Evolutionary conservation across 2,329 filamentous ascomycete genomes (phyloP).

Genomic region (Lachnellula arida): DNA sequence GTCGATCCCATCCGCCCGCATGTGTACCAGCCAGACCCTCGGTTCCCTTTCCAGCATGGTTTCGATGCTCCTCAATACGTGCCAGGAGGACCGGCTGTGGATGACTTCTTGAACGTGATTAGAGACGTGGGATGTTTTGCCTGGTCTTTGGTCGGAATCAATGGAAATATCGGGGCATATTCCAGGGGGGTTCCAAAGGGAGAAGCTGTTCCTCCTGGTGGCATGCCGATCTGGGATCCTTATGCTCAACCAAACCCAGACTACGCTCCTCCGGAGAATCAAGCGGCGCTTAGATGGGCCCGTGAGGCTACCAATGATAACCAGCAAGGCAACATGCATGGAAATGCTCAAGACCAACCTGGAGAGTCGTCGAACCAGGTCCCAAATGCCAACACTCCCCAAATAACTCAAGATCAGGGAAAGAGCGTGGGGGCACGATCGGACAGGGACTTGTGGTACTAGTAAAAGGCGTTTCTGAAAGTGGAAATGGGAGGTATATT

Average conservation of each 20-base stretch:
- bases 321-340: neutral
- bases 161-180: slow-evolving; percentile 65
- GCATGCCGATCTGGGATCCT: slow-evolving; percentile 57
- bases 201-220: slow-evolving; percentile 58
- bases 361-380: neutral
- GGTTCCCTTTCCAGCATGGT: slow-evolving; percentile 40
- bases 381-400: neutral
- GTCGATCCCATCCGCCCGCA: slow-evolving; percentile 55
- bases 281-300: slow-evolving; percentile 24
- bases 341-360: neutral
- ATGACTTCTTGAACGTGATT: slow-evolving; percentile 73
- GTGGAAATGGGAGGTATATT: neutral
- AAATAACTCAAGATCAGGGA: neutral
- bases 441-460: slow-evolving; percentile 8
- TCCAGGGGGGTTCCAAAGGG: slow-evolving; percentile 56
- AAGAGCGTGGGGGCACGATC: neutral
- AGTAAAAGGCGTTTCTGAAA: neutral
- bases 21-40: slow-evolving; percentile 32
- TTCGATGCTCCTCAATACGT: slow-evolving; percentile 38
- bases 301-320: slow-evolving; percentile 7
- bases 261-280: slow-evolving; percentile 36
- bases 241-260: slow-evolving; percentile 29
- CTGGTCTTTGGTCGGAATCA: slow-evolving; percentile 77
- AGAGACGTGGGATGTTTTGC: slow-evolving; percentile 84
- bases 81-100: slow-evolving; percentile 49